These are phyloP conservation scores for Linum tenue DNA, from an alignment of 345 rosid species.

Conservation along the genomic window DNA sequence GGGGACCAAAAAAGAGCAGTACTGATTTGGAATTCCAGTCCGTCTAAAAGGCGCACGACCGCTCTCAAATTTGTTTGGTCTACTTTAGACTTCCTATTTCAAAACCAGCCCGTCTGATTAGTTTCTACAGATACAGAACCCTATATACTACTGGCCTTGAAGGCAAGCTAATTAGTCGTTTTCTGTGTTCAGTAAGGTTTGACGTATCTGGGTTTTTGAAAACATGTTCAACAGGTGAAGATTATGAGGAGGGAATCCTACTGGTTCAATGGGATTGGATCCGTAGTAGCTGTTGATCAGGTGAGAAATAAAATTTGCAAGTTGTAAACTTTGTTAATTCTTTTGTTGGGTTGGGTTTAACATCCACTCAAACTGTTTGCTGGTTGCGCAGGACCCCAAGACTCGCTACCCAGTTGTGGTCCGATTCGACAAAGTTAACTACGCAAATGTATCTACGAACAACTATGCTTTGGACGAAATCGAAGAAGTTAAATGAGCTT, in stretches of 20 bases:
- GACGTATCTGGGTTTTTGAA: background rate
- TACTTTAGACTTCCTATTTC: background rate
- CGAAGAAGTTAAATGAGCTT: slow-evolving; percentile 42
- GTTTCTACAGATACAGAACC: too few species aligned
- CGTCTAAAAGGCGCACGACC: background rate
- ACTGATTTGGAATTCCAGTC: background rate
- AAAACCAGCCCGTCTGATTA: background rate
- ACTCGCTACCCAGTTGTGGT: slow-evolving; percentile 86
- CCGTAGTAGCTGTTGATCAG: slow-evolving; percentile 89
- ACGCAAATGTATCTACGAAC: slow-evolving; percentile 89
- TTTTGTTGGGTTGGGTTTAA: background rate
- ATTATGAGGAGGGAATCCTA: slow-evolving; percentile 81
- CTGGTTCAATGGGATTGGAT: slow-evolving; percentile 77
- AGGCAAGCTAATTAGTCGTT: too few species aligned
- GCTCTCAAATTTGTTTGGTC: background rate
- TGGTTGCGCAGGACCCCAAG: slow-evolving; percentile 59
- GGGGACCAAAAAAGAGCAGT: background rate
- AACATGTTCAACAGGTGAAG: slow-evolving; percentile 47
- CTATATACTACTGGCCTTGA: too few species aligned
- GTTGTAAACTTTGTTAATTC: background rate
- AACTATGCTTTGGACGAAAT: slow-evolving; percentile 90
- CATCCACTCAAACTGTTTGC: background rate
- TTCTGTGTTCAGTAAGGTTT: background rate
- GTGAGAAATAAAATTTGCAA: slow-evolving; percentile 14
- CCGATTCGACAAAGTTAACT: slow-evolving; percentile 78